Conservation (phyloP, 768 basidiomycete species). For the Cystobasidiopsis lactophilus region DNA sequence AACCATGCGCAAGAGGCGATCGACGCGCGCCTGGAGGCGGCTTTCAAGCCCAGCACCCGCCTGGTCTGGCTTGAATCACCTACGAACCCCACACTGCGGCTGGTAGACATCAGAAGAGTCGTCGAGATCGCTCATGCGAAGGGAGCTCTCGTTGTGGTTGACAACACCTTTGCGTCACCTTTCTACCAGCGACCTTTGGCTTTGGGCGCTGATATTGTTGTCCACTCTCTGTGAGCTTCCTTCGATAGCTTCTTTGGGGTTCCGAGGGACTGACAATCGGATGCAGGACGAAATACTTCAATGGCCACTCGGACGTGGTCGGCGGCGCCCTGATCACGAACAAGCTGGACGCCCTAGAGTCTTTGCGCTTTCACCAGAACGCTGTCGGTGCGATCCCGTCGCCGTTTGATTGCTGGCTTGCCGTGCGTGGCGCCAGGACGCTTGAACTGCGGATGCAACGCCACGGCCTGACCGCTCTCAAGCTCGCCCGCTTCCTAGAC, state of each 20-base stretch:
- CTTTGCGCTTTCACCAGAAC: conserved; percentile 11
- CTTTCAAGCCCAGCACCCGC: conserved; percentile 64
- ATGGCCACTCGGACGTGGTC: conserved; percentile 57
- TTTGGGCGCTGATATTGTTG: conserved; percentile 50
- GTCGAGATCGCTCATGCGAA: conserved; percentile 42
- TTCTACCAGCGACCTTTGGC: conserved; percentile 74
- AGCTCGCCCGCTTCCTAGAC: conserved; percentile 43
- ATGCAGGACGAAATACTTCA: no score
- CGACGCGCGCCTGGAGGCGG: conserved; percentile 41
- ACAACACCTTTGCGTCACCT: conserved; percentile 46
- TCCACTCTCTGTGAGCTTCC: no score
- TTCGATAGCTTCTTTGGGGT: no score
- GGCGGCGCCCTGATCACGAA: conserved; percentile 9
- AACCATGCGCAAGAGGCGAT: conserved; percentile 31
- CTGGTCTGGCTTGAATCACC: conserved; percentile 88
- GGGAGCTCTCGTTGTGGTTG: conserved; percentile 53
- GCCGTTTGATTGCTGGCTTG: conserved; percentile 72
- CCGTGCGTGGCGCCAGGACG: conserved; percentile 76
- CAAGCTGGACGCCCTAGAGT: background rate
- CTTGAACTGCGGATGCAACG: conserved; percentile 66
- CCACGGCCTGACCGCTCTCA: conserved; percentile 63
- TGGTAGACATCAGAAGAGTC: conserved; percentile 59
- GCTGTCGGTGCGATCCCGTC: conserved; percentile 28
- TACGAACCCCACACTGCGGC: conserved; percentile 76
- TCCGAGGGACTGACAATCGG: no score